phyloP scores from a whole-genome alignment of 345 rosid species.

The Heritiera littoralis region DNA sequence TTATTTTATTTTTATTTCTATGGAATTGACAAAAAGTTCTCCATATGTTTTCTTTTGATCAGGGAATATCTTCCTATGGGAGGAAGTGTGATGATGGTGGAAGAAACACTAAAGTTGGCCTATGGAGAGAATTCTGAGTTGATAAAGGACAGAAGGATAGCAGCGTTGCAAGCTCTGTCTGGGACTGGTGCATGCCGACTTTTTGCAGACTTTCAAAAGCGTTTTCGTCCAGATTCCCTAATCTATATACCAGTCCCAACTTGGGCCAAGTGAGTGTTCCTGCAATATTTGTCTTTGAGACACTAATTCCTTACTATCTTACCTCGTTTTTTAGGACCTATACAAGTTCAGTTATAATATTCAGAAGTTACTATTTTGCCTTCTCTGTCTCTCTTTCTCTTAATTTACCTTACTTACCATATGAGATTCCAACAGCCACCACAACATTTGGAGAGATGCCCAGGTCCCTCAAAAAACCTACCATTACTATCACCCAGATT shows the following conservation, averaged over 20 bases:
- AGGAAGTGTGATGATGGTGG: conserved; percentile 88
- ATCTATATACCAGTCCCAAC: conserved; percentile 91
- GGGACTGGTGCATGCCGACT: conserved; percentile 99
- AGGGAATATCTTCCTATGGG: conserved; percentile 99
- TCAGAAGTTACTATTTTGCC: background rate
- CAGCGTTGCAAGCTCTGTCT: conserved; percentile 87
- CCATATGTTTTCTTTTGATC: conserved; percentile 1
- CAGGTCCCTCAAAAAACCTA: conserved; percentile 74
- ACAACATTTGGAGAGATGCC: conserved; percentile 98
- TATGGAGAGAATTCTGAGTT: conserved; percentile 84
- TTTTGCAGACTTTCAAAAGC: conserved; percentile 95
- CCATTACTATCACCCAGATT: conserved; percentile 87
- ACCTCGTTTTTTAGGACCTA: background rate
- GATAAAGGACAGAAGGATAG: conserved; percentile 79
- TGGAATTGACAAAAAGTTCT: conserved; percentile 57
- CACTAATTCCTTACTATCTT: background rate
- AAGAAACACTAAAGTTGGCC: conserved; percentile 87
- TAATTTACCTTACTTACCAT: conserved; percentile 18
- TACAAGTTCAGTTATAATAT: background rate
- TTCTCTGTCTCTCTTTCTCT: background rate
- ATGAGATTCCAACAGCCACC: conserved; percentile 66
- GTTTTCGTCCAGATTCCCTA: conserved; percentile 79
- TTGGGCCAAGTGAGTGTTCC: conserved; percentile 82
- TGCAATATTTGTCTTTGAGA: conserved; percentile 15
- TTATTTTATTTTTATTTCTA: background rate